Evolutionary conservation across 108 stramenopile species (phyloP), one percentile per base, ranked within the genome.

Genomic region (Fragilaria crotonensis): DNA sequence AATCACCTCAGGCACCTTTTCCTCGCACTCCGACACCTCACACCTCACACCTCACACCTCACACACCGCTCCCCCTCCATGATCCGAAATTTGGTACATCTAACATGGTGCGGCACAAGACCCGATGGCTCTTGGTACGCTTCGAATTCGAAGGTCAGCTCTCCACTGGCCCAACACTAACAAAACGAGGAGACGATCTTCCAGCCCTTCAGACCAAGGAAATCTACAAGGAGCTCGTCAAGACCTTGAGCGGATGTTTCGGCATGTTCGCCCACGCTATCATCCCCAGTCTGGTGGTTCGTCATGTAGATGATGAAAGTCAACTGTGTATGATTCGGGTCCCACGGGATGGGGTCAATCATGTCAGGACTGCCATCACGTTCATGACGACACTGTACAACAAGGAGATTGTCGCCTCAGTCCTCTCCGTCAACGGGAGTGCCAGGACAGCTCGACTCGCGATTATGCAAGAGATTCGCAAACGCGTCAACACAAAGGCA

Each of bases 101-200:
- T n/a, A n/a, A n/a, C n/a, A 82, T 86, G 85, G 85, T 86, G 22
- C 76, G 85, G 21, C 79, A 80, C 55, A 86, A 86, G 72, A 73
- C 63, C 52, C 63, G 85, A 55, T 83, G 77, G 79, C 52, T 86
- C 33, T 60, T 86, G 53, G 81, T 86, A 22, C 70, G 66, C 45
- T 67, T 78, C 44, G 81, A 81, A 25, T 80, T 68, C 45, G 75
- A 72, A 29, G 23, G 46, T 30, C 54, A 58, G 21, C 33, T 70
- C 45, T 41, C 36, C 36, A 14, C 36, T 11, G n/a, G n/a, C n/a
- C n/a, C n/a, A n/a, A 41, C 36, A 41, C 7, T 7, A 7, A 11
- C 36, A 14, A 7, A 41, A 14, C 36, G 7, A 11, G 36, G 14
- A 11, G 14, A 41, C 7, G 7, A 14, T 41, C 11, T 14, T 11